Conservation (phyloP, 306 rosid species). For the Mucuna pruriens region DNA sequence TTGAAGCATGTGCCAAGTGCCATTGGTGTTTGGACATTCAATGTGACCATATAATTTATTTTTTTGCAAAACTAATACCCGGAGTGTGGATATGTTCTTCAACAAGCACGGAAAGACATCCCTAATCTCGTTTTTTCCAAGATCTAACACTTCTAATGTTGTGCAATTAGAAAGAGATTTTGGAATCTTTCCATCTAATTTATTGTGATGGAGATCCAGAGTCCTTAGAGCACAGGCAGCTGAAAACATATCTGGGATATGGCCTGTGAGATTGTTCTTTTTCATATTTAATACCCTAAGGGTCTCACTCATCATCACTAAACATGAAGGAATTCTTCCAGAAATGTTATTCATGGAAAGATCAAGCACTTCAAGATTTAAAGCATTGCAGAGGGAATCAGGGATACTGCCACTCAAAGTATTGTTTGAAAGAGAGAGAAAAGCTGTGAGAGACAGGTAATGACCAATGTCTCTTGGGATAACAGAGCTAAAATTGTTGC, state of each 20-base stretch:
- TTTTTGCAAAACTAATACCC: slow-evolving; percentile 40
- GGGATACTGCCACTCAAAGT: slow-evolving; percentile 27
- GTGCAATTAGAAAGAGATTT: slow-evolving; percentile 38
- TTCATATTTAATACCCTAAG: slow-evolving; percentile 19
- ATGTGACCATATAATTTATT: slow-evolving; percentile 39
- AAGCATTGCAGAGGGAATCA: slow-evolving; percentile 33
- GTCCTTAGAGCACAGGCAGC: neutral
- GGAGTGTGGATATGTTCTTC: slow-evolving; percentile 31
- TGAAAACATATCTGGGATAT: slow-evolving; percentile 9
- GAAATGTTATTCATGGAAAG: slow-evolving; percentile 36
- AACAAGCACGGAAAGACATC: slow-evolving; percentile 44
- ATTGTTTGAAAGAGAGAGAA: slow-evolving; percentile 40
- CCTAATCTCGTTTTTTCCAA: slow-evolving; percentile 38
- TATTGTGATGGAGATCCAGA: slow-evolving; percentile 41
- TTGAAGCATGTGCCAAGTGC: slow-evolving; percentile 43
- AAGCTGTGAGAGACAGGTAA: accelerated
- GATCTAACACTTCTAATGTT: slow-evolving; percentile 12
- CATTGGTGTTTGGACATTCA: neutral
- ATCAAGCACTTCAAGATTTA: slow-evolving; percentile 36
- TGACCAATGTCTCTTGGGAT: slow-evolving; percentile 24
- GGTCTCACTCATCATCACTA: neutral
- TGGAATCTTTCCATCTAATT: slow-evolving; percentile 36
- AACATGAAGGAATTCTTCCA: slow-evolving; percentile 39
- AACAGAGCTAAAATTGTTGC: slow-evolving; percentile 35
- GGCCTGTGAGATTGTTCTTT: slow-evolving; percentile 24